A percentile compares a stretch with the other conserved stretches of the same genome.
Conservation (phyloP, 2,329 filamentous ascomycete species). For the Trichoderma afroharzianum region DNA sequence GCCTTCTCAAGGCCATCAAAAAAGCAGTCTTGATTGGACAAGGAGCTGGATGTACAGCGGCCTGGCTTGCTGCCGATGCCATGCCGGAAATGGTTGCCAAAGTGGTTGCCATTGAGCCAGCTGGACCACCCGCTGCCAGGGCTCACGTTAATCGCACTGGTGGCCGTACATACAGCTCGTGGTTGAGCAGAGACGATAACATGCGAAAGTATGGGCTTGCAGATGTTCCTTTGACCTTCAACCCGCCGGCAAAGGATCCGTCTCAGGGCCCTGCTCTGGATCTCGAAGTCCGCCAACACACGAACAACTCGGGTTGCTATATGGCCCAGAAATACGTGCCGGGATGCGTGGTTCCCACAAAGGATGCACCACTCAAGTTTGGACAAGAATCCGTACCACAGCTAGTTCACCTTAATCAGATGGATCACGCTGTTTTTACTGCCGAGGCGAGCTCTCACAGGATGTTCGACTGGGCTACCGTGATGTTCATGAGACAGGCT, state of each 20-base stretch:
- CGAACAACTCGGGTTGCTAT: not conserved
- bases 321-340: not conserved
- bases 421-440: constrained; percentile 49
- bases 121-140: constrained; percentile 47
- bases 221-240: constrained; percentile 40
- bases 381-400: constrained; percentile 27
- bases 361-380: not conserved
- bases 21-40: constrained; percentile 46
- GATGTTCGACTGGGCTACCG: constrained; percentile 53
- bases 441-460: constrained; percentile 52
- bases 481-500: constrained; percentile 49
- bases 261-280: not conserved
- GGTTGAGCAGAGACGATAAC: constrained; percentile 25
- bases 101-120: constrained; percentile 51
- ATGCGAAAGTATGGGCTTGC: constrained; percentile 39
- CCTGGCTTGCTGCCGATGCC: constrained; percentile 47
- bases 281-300: not conserved
- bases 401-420: constrained; percentile 45
- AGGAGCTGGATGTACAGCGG: constrained; percentile 45
- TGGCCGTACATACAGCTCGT: constrained; percentile 21
- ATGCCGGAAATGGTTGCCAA: constrained; percentile 45
- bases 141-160: not conserved
- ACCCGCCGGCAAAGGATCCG: constrained; percentile 30
- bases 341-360: not conserved
- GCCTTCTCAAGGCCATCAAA: constrained; percentile 42